Conservation (phyloP, 2,329 filamentous ascomycete genomes). For the Didymella segeticola region DNA sequence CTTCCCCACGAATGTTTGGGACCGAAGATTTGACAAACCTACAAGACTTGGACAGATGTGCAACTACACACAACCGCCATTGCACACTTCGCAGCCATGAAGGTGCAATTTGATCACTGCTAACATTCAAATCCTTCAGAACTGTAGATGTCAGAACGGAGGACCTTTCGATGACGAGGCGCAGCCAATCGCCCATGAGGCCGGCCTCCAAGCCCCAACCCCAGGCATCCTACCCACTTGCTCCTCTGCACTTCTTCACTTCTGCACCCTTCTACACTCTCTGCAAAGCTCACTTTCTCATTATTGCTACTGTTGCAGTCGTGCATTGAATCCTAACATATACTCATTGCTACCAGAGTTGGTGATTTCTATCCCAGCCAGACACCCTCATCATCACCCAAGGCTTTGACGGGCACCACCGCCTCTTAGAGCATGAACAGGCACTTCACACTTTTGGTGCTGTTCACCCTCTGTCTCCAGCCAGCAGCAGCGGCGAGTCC, state of each 20-base stretch:
- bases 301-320: neutral
- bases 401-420: constrained; percentile 32
- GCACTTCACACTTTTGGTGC: constrained; percentile 34
- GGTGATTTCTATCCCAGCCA: neutral
- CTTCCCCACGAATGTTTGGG: constrained; percentile 28
- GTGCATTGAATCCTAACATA: neutral
- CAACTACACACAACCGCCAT: constrained; percentile 24
- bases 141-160: constrained; percentile 29
- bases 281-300: neutral
- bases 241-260: constrained; percentile 1
- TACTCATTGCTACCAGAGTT: constrained; percentile 4
- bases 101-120: constrained; percentile 33
- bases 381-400: constrained; percentile 20
- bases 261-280: constrained; percentile 1
- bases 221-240: constrained; percentile 11
- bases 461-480: constrained; percentile 36
- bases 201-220: no score
- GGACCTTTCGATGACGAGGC: constrained; percentile 24
- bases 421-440: constrained; percentile 36
- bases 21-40: constrained; percentile 24
- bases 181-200: no score
- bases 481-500: constrained; percentile 36
- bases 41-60: constrained; percentile 36
- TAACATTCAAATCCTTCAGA: constrained; percentile 31
- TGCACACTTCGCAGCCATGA: constrained; percentile 24